phyloP scores from a whole-genome alignment of 202 grass and related monocot species.

The Cymbopogon flexuosus region DNA sequence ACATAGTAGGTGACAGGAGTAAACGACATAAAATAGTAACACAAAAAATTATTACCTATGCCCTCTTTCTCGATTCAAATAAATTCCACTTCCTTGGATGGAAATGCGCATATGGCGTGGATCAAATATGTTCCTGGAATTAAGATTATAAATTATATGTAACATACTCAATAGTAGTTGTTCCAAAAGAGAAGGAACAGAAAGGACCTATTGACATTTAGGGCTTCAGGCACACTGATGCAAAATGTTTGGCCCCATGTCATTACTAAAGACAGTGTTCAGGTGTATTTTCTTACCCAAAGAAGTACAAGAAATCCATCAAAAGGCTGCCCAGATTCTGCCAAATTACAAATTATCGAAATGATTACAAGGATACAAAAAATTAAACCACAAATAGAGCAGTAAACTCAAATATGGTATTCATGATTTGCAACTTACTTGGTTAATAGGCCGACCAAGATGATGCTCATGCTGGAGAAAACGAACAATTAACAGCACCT shows the following conservation, averaged over 20 bases:
- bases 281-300: constrained; percentile 64
- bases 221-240: constrained; percentile 9
- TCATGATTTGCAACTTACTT: constrained; percentile 50
- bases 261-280: constrained; percentile 1
- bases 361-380: neutral
- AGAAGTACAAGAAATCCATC: constrained; percentile 98
- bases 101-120: constrained; percentile 97
- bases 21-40: neutral
- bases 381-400: neutral
- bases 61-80: constrained; percentile 94
- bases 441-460: constrained; percentile 71
- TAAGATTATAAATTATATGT: constrained; percentile 26
- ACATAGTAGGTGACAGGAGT: constrained; percentile 12
- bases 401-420: constrained; percentile 14
- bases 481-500: constrained; percentile 87
- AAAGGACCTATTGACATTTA: neutral
- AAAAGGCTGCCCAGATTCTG: constrained; percentile 98
- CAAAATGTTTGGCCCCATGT: neutral
- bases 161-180: constrained; percentile 11
- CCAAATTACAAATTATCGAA: neutral
- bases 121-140: constrained; percentile 92
- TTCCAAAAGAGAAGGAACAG: neutral
- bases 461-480: constrained; percentile 99
- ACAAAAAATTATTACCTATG: constrained; percentile 57
- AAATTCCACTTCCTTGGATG: constrained; percentile 93